Conservation (phyloP, 805 yeast species). For the Wickerhamiella allomyrinae region DNA sequence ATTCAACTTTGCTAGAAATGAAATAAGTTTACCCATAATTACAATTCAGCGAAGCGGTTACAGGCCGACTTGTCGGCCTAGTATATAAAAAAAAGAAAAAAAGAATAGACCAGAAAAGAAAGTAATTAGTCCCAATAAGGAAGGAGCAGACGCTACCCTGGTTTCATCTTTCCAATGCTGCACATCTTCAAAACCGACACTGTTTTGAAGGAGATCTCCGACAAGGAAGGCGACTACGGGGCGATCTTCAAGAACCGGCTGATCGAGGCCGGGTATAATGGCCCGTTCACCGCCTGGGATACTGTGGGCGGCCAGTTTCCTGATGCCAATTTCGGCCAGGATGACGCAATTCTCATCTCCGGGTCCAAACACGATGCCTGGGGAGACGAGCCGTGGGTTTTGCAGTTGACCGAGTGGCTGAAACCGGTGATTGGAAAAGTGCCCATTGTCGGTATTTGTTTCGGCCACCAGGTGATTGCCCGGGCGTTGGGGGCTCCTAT, state of each 20-base stretch:
- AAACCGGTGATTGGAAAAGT: constrained; percentile 9
- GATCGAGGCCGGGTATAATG: constrained; percentile 17
- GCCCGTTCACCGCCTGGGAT: constrained; percentile 12
- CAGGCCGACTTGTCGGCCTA: no score
- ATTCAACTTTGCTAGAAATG: no score
- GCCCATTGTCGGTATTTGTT: constrained; percentile 48
- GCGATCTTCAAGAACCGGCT: constrained; percentile 21
- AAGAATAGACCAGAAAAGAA: no score
- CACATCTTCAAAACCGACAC: constrained; percentile 27
- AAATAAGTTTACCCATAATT: no score
- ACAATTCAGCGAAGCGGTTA: no score
- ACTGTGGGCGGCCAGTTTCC: constrained; percentile 20
- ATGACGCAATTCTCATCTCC: constrained; percentile 25
- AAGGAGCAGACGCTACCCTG: no score
- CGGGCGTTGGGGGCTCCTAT: constrained; percentile 51
- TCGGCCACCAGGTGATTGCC: constrained; percentile 73
- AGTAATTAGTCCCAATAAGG: no score
- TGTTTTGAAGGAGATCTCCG: constrained; percentile 18
- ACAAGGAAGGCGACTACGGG: constrained; percentile 23
- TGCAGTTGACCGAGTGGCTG: constrained; percentile 21
- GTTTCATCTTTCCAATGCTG: constrained; percentile 3
- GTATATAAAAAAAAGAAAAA: no score
- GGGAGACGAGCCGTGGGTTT: constrained; percentile 25
- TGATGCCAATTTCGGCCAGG: constrained; percentile 4
- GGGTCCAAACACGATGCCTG: constrained; percentile 27